Base-by-base conservation (phyloP, 345 rosid species). In the Syzygium jambos region DNA sequence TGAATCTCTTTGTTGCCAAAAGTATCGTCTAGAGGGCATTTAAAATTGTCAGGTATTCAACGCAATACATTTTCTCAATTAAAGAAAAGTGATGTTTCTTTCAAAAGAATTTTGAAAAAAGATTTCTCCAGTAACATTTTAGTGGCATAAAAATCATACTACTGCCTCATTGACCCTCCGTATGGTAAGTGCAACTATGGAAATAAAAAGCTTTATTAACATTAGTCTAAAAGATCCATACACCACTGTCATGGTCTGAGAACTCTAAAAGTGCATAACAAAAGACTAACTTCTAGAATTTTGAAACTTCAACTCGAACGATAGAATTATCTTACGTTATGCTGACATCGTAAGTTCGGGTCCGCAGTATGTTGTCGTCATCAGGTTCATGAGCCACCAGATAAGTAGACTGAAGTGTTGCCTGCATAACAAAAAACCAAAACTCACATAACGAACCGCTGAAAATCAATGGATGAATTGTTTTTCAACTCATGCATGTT, bases 271-370 rank as follows among this genome's bases (percentile, higher is more conserved):
- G 49, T 38, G 80, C 46, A 38, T 34, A 19, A 21, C 25, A 38
- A 52, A 52, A n/a, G 49, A 84, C 56, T 43, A 84, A 30, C 43
- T 38, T 73, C 80, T 38, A 73, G 49, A 73, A 73, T 73, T 19
- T 9, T 15, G 52, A 41, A 51, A 46, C 52, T 68, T 29, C 38
- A 68, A 41, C 51, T 77, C 9, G 51, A 51, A 56, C n/a, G 25
- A 88, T 43, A 84, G 38, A 34, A 85, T 46, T 84, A 38, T 86
- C 95, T 92, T 95, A 98, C 99, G 99, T 95, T 90, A 98, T 98
- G 96, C 97, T 98, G 90, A 98, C 92, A 94, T 96, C 99, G 89
- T 98, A 98, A 59, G 99, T 96, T 87, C 99, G 96, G 43, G 99
- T 98, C 63, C 97, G 92, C 78, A 98, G 93, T 80, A 98, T 96